These are phyloP conservation scores for Plasmodium coatneyi DNA, from an alignment of 169 alveolate species.

Conservation along the genomic window DNA sequence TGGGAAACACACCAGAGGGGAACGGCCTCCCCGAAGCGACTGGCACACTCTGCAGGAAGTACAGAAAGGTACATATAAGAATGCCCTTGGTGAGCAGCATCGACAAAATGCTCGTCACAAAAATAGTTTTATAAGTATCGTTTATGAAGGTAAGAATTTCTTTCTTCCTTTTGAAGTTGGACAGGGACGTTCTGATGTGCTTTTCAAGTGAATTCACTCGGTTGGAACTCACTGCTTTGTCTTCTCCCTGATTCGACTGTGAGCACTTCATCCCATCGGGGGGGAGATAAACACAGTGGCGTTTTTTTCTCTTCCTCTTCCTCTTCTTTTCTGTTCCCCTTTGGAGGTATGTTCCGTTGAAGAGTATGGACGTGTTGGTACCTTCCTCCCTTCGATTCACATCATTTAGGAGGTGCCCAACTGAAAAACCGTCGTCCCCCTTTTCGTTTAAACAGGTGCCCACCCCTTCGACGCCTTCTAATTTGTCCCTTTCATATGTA, in stretches of 20 bases:
- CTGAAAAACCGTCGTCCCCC: background rate
- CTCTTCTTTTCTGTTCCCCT: background rate
- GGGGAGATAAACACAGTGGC: background rate
- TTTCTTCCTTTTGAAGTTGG: conserved; percentile 26
- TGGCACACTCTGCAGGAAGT: background rate
- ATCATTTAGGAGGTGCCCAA: background rate
- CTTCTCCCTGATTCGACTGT: background rate
- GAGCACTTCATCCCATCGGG: background rate
- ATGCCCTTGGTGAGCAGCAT: conserved; percentile 31
- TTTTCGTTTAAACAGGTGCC: background rate
- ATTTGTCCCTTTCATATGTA: background rate
- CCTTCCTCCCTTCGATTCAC: background rate
- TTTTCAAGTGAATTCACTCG: background rate
- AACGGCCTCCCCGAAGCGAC: background rate
- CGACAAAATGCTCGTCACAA: conserved; percentile 7
- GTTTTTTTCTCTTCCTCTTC: background rate
- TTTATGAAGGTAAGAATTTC: conserved; percentile 24
- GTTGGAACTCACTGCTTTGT: background rate
- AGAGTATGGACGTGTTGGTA: too few species aligned
- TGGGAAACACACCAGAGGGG: background rate
- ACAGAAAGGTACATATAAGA: conserved; percentile 13
- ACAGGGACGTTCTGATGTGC: conserved; percentile 6
- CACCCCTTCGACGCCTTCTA: background rate
- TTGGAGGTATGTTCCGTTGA: background rate
- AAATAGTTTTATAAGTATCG: conserved; percentile 2